Base-by-base conservation (phyloP, 2,329 filamentous ascomycete species). In the Colletotrichum spinosum region DNA sequence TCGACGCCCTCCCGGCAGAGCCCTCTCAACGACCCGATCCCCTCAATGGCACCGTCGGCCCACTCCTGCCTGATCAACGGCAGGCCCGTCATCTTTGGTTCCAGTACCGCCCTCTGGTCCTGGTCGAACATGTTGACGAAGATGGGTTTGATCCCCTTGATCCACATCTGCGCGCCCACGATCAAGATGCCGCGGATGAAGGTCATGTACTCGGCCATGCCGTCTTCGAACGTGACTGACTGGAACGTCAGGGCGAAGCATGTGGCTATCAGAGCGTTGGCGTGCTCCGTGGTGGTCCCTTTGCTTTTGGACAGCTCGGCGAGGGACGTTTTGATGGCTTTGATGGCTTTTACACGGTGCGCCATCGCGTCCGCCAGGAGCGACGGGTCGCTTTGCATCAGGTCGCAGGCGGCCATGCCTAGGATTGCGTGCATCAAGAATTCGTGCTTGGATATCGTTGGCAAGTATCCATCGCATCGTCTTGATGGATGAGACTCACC, bases 341-440 rank as follows among this genome's bases (percentile, higher is more conserved):
- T 84, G 70, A 92, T 86, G 6, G 90, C 89, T 64, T 90, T 86
- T 56, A 90, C 78, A 17, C 90, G 87, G 73, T 92, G 90, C 41
- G 80, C 79, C 77, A 92, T 86, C 46, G 89, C 89, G 37, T 85
- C 82, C 12, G 83, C 79, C 12, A 83, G 75, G 15, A 91, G 82
- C 65, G 81, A 81, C 2, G 81, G 73, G 63, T 85, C 86, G 1
- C 79, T 75, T 4, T 77, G 76, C 69, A 84, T 82, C 5, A 92
- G 81, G 68, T 92, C 87, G 0, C 89, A 91, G 38, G 90, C 90
- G 1, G 90, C 83, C 65, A 91, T 83, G 11, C 88, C 89, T 0
- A 91, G 82, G 55, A 92, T 88, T 5, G 89, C 88, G 73, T 92
- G 90, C 85, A 92, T 91, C 9, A 91, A 81, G 65, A 88, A 90